Percentiles rank a stretch among this genome's conserved stretches.
These are phyloP conservation scores for Phytophthora megakarya DNA, from an alignment of 352 stramenopile genomes.

Conservation along the genomic window DNA sequence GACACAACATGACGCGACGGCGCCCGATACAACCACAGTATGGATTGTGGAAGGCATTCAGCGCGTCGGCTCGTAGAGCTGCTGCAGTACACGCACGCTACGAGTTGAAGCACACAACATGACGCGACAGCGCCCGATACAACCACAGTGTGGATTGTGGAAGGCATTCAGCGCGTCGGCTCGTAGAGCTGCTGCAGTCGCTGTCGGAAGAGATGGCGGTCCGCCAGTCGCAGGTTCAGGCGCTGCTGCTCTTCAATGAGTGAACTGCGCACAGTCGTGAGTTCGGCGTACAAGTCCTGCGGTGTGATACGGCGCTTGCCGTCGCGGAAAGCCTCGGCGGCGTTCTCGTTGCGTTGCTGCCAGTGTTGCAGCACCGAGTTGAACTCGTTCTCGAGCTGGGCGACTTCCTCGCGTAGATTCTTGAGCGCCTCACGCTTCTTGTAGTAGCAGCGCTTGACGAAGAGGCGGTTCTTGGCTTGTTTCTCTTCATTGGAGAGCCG, in stretches of 20 bases:
- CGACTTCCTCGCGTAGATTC: constrained; percentile 46
- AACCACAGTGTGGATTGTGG: constrained; percentile 27
- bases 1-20: constrained; percentile 14
- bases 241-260: constrained; percentile 51
- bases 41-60: constrained; percentile 27
- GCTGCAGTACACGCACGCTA: too few relatives aligned
- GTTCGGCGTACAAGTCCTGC: constrained; percentile 48
- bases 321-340: constrained; percentile 32
- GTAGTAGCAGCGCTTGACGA: constrained; percentile 85
- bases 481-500: constrained; percentile 55
- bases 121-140: constrained; percentile 20
- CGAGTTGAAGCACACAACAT: too few relatives aligned
- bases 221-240: constrained; percentile 44
- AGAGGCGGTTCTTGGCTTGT: constrained; percentile 71
- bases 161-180: constrained; percentile 32
- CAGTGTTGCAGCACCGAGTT: constrained; percentile 36
- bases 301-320: constrained; percentile 39
- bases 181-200: constrained; percentile 52
- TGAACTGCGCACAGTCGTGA: constrained; percentile 42
- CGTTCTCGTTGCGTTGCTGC: constrained; percentile 39
- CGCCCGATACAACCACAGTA: constrained; percentile 30
- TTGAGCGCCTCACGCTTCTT: constrained; percentile 65
- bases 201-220: constrained; percentile 51
- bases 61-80: constrained; percentile 48
- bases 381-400: constrained; percentile 44